Evolutionary conservation across 2,329 filamentous ascomycete species (phyloP).

Genomic region (Xylariales sp.): DNA sequence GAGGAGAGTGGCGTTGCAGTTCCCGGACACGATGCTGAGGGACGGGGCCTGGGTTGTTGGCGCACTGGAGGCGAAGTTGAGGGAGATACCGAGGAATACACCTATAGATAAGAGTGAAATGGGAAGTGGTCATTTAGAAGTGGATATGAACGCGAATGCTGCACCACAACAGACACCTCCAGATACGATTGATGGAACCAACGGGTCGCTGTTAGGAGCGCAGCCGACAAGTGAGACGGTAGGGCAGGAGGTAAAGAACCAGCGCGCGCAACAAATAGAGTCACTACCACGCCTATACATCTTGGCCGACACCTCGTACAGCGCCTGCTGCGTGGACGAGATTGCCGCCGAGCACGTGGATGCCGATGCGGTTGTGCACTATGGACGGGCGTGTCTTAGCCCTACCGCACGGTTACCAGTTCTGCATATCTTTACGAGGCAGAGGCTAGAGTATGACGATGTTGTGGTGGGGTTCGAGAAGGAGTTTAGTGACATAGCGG

Average conservation of each 20-base stretch:
- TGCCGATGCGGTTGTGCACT: conserved; percentile 90
- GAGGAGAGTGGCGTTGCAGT: conserved; percentile 82
- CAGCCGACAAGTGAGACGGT: neutral
- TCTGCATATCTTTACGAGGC: conserved; percentile 82
- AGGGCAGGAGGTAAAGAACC: neutral
- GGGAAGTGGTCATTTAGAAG: conserved; percentile 7
- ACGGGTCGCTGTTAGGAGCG: neutral
- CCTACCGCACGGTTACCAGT: conserved; percentile 84
- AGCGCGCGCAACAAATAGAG: neutral
- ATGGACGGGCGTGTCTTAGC: conserved; percentile 86
- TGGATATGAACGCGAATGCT: conserved; percentile 7
- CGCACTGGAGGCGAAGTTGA: conserved; percentile 42
- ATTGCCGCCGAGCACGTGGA: conserved; percentile 90
- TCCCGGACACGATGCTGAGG: conserved; percentile 85
- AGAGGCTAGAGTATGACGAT: conserved; percentile 58
- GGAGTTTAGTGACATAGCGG: conserved; percentile 65
- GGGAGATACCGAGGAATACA: conserved; percentile 12
- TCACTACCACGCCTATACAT: conserved; percentile 59
- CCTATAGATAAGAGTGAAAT: conserved; percentile 3
- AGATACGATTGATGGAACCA: neutral
- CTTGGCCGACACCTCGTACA: conserved; percentile 92
- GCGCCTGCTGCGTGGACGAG: conserved; percentile 95
- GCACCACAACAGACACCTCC: too few relatives aligned
- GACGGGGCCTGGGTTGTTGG: conserved; percentile 80
- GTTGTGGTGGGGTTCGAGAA: conserved; percentile 58